A percentile compares a stretch with the other conserved stretches of the same genome.
phyloP scores from a whole-genome alignment of 1,139 yeast genomes.

The Scheffersomyces lignicola region DNA sequence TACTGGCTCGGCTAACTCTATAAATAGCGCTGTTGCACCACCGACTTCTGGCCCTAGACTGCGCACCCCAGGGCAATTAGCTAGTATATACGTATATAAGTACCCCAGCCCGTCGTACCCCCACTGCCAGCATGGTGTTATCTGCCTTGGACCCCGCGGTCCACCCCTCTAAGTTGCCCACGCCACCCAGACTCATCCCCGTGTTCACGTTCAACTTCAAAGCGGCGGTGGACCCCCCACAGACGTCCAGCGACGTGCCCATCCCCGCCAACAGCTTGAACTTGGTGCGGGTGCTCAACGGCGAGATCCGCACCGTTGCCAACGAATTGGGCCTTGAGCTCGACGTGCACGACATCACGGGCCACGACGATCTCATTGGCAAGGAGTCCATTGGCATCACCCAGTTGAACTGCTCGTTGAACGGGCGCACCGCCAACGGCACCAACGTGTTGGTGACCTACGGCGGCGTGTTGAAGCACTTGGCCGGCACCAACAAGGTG shows the following conservation, averaged over 20 bases:
- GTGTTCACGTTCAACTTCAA: constrained; percentile 31
- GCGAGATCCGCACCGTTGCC: constrained; percentile 28
- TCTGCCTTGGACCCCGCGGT: constrained; percentile 4
- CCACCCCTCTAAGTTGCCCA: constrained; percentile 17
- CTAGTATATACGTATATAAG: too few relatives aligned
- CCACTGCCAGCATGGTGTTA: neutral
- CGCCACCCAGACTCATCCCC: constrained; percentile 26
- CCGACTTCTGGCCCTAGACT: too few relatives aligned
- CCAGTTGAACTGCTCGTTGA: constrained; percentile 50
- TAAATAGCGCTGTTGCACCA: too few relatives aligned
- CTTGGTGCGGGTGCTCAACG: constrained; percentile 25
- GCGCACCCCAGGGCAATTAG: too few relatives aligned
- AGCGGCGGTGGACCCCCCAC: constrained; percentile 16
- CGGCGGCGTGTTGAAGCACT: constrained; percentile 44
- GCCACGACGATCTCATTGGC: constrained; percentile 49
- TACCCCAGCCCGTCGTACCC: too few relatives aligned
- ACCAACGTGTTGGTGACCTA: constrained; percentile 43
- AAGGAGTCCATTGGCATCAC: constrained; percentile 27
- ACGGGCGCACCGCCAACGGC: constrained; percentile 40
- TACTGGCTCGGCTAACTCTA: too few relatives aligned
- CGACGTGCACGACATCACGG: constrained; percentile 27
- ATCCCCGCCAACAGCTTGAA: constrained; percentile 14
- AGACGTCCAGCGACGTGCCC: constrained; percentile 14
- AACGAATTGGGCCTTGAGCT: constrained; percentile 31
- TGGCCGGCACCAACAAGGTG: constrained; percentile 34